Base-by-base conservation (phyloP, 306 rosid species). In the Lathyrus sativus region DNA sequence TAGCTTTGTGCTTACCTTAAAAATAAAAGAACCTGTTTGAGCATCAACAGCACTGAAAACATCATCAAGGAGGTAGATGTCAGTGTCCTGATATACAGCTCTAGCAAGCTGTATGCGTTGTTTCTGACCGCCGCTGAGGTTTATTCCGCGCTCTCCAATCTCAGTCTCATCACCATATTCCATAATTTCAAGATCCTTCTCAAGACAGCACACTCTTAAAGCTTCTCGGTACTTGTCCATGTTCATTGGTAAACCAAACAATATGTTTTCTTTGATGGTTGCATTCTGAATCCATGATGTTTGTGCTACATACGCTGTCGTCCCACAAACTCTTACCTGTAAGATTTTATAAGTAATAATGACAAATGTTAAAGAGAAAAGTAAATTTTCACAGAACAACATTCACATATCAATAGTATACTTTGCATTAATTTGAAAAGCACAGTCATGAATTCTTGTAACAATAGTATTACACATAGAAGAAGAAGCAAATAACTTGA, bases 281-380 rank as follows among this genome's bases (percentile, higher is more conserved):
- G 88, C 96, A 70, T 86, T 91, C 75, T 91, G 97, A 77, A 91
- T 91, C 96, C 97, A 91, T 65, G 97, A 88, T 60, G 97, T 91
- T 75, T 91, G 97, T 53, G 97, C 89, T 44, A 91, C 97, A 71
- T 86, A 91, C 6, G 93, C 96, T 0, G 86, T 77, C n/a, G 65
- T 85, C 48, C 97, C 97, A 51, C 91, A 83, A 63, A 91, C 96
- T 73, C 79, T 74, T 3, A 91, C 89, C 97, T 91, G 79, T 37
- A 56, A 53, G 6, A 62, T 45, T 51, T 44, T 33, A 61, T 15
- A 50, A 9, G 49, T 65, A 38, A 31, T 31, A 31, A 31, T 31
- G 35, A 31, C 7, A 31, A 28, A 4, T 28, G 4, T 28, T 28
- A 28, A 28, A 28, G 4, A 28, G 0, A 1, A 2, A 31, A 31